These are phyloP conservation scores for Yarrowia porcina DNA, from an alignment of 805 yeast genomes.

Conservation along the genomic window DNA sequence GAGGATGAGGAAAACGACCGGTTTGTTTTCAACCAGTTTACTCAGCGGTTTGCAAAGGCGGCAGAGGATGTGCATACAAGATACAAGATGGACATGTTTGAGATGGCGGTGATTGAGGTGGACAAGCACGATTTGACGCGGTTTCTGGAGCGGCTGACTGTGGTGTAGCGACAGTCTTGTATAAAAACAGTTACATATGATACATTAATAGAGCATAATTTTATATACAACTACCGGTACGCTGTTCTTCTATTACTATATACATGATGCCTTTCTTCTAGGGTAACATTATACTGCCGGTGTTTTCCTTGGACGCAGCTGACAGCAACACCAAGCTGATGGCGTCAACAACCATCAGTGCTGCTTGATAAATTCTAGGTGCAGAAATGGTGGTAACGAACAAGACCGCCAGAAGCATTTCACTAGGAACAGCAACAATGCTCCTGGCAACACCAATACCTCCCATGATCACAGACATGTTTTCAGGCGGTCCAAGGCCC, in stretches of 20 bases:
- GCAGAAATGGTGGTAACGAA: constrained; percentile 2
- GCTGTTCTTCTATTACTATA: background rate
- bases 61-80: constrained; percentile 82
- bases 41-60: constrained; percentile 86
- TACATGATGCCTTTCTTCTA: background rate
- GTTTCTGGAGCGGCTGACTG: constrained; percentile 76
- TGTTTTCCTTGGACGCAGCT: background rate
- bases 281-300: background rate
- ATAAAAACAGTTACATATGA: background rate
- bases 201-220: background rate
- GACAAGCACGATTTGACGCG: constrained; percentile 83
- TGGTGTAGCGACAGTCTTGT: background rate
- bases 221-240: background rate
- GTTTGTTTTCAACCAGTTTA: constrained; percentile 52
- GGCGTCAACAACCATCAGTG: background rate
- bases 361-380: background rate
- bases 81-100: constrained; percentile 90
- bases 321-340: background rate
- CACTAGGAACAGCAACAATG: background rate
- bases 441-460: constrained; percentile 7
- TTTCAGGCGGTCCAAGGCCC: constrained; percentile 9
- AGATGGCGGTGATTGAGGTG: constrained; percentile 88
- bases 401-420: background rate
- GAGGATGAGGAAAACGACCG: constrained; percentile 33
- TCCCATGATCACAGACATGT: constrained; percentile 15